phyloP scores from a whole-genome alignment of 306 rosid species.

The Quercus wislizeni region DNA sequence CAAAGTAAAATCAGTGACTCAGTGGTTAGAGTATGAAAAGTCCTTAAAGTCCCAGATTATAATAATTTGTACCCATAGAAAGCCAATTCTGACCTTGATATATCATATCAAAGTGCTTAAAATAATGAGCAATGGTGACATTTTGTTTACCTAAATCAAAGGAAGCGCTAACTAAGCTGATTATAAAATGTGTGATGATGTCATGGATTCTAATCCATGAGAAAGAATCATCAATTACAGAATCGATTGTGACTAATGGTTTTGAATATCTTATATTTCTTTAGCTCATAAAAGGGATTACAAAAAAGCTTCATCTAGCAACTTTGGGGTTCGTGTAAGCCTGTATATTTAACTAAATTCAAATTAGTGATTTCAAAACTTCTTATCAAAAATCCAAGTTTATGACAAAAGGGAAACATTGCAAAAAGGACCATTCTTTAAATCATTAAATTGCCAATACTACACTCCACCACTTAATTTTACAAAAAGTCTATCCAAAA shows the following conservation, averaged over 20 bases:
- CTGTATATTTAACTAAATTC: slow-evolving; percentile 11
- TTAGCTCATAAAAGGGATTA: too few relatives aligned
- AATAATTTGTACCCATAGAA: slow-evolving; percentile 5
- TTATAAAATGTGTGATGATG: slow-evolving; percentile 15
- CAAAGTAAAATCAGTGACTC: slow-evolving; percentile 23
- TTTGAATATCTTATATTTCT: too few relatives aligned
- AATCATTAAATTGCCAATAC: slow-evolving; percentile 24
- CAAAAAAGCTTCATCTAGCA: too few relatives aligned
- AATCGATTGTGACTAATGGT: slow-evolving; percentile 1
- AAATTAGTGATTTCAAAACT: not conserved
- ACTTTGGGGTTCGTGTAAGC: slow-evolving; percentile 2
- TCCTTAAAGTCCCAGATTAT: slow-evolving; percentile 12
- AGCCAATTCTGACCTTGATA: slow-evolving; percentile 5
- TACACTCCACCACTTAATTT: slow-evolving; percentile 5
- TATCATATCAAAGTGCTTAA: not conserved
- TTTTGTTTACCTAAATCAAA: slow-evolving; percentile 34
- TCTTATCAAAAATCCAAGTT: not conserved
- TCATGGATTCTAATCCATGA: slow-evolving; percentile 41
- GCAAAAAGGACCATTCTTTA: slow-evolving; percentile 21
- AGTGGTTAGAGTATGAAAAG: slow-evolving; percentile 18
- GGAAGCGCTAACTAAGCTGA: slow-evolving; percentile 30
- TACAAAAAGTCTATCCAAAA: too few relatives aligned
- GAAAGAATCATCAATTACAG: not conserved
- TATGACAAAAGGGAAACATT: not conserved
- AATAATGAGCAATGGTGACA: slow-evolving; percentile 25